Evolutionary conservation across 2,329 filamentous ascomycete species (phyloP), one percentile per base, ranked within the genome.

Genomic region (Sporothrix luriei): DNA sequence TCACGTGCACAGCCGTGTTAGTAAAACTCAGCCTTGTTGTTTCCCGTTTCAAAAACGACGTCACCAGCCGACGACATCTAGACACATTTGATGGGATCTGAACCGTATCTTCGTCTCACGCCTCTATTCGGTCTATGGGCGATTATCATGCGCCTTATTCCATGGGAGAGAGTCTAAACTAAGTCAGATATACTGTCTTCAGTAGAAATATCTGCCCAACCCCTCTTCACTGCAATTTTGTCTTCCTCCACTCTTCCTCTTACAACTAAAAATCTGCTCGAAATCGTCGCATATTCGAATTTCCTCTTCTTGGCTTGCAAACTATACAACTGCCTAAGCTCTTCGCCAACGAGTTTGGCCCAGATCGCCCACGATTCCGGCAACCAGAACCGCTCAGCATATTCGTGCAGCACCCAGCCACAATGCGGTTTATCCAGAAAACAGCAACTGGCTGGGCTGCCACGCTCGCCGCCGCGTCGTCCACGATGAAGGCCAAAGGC

Each of bases 1-100:
- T 66, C 62, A 66, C 62, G 62, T 66, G 62, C 21, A 16, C 24
- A 2, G 14, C 26, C 26, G 43, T 64, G 61, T 65, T 65, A 33
- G 43, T 65, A 48, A 16, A 11, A 9, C 43, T 33, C 24, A 48
- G 43, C 43, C 43, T 49, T 49, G 43, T 48, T 64, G 61, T 48
- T 49, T 46, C 40, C 59, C 48, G 33, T 48, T 48, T 43, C 33
- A 38, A 38, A 48, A 62, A 62, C 33, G 43, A 46, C 40, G 59
- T 62, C 59, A 48, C 38, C 14, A 21, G 11, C 38, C 26, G 19
- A 16, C 29, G 38, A 43, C 55, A 59, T 43, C 55, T 4, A 33
- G 24, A 48, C 43, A 19, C 16, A 19, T 14, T 48, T 14, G 14
- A 19, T 26, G 26, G 33, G 26, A 26, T 21, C 33, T 40, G n/a